Base-by-base conservation (phyloP, 169 alveolate species). In the Plasmodium gallinaceum region DNA sequence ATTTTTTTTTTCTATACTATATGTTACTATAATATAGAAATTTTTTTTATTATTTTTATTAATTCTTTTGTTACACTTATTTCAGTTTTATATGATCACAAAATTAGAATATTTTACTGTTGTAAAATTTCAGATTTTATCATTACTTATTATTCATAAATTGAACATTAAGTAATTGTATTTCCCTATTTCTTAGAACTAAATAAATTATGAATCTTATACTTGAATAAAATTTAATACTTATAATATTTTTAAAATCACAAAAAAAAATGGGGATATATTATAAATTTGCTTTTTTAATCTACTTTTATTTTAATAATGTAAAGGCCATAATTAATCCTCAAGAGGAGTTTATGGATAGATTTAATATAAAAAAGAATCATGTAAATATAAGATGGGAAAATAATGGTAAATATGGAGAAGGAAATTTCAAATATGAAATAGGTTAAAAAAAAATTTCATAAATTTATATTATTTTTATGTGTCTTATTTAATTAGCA, bases 281-380 rank as follows among this genome's bases (percentile, higher is more conserved):
- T 42, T 6, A 43, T 0, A 22, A 22, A 18, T 58, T 60, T 48
- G 71, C 57, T 7, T 58, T 76, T 76, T 42, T 64, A 58, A 16
- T 68, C 8, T 76, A 16, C 18, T n/a, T 46, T 18, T 80, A 68
- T 20, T 39, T 68, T 66, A 18, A 48, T 20, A 42, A 16, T 24
- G 62, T 71, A 9, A 12, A 16, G 60, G 64, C n/a, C 22, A 52
- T 66, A 39, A 48, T 16, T 20, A 80, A 80, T 61, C 85, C 90
- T 8, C 90, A 80, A 72, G 62, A 80, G 60, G 90, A 42, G 24
- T 80, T 80, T 68, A 68, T 80, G 90, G 90, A 80, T 61, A 80
- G 90, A 42, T 80, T 68, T 80, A 61, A 80, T 46, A 66, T 68
- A 66, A 22, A 39, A n/a, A 80, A 54, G 51, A 80, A 80, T 48